Conservation (phyloP, 2,329 filamentous ascomycete genomes). For the Celoporthe dispersa region DNA sequence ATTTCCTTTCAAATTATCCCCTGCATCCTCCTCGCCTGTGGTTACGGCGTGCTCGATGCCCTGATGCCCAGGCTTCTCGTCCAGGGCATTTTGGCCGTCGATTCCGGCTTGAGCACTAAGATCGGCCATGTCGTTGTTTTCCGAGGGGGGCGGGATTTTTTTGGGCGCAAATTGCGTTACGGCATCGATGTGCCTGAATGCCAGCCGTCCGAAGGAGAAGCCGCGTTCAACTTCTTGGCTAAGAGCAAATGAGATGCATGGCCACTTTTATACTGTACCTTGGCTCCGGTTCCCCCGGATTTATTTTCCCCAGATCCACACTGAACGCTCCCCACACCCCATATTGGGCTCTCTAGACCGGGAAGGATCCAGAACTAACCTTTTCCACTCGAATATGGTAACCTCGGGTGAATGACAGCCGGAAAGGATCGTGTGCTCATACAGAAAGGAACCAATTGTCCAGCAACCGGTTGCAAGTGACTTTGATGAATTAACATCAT, state of each 20-base stretch:
- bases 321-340: neutral
- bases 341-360: neutral
- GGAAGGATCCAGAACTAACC: neutral
- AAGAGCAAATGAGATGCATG: neutral
- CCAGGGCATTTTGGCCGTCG: neutral
- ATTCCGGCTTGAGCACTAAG: neutral
- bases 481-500: too few relatives aligned
- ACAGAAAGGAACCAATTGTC: neutral
- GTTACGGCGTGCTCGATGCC: constrained; percentile 1
- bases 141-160: too few relatives aligned
- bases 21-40: constrained; percentile 42
- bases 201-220: neutral
- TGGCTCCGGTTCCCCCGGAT: constrained; percentile 9
- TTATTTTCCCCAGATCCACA: neutral
- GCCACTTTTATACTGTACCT: neutral
- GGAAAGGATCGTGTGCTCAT: neutral
- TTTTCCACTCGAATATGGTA: neutral
- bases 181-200: neutral
- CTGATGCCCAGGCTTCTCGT: constrained; percentile 1
- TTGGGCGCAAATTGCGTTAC: neutral
- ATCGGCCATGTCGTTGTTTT: too few relatives aligned
- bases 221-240: neutral
- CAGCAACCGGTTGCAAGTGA: too few relatives aligned
- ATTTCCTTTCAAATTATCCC: neutral
- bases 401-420: neutral